These are phyloP conservation scores for Penicillium alfredii DNA, from an alignment of 495 filamentous ascomycete species.

Conservation along the genomic window DNA sequence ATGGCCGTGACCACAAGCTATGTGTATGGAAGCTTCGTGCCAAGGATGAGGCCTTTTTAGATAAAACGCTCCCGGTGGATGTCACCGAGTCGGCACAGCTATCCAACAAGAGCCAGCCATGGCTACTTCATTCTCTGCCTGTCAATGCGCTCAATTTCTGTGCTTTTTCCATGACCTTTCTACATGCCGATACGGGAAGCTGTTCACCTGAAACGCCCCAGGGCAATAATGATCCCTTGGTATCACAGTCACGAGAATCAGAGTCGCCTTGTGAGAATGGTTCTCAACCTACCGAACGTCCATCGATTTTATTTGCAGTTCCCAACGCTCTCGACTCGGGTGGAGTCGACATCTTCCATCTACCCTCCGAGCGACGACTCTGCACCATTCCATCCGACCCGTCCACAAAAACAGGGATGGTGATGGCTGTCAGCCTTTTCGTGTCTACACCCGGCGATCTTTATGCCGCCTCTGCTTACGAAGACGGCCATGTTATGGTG, in stretches of 20 bases:
- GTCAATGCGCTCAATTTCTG: conserved; percentile 97
- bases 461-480: conserved; percentile 70
- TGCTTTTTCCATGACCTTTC: conserved; percentile 59
- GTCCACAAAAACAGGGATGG: conserved; percentile 70
- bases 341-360: conserved; percentile 78
- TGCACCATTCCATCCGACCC: conserved; percentile 57
- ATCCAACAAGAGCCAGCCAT: conserved; percentile 53
- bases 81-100: conserved; percentile 18
- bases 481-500: conserved; percentile 71
- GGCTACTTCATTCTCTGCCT: conserved; percentile 74
- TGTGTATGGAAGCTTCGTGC: conserved; percentile 70
- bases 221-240: background rate
- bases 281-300: background rate
- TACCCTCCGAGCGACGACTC: conserved; percentile 65
- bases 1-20: conserved; percentile 85
- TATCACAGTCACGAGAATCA: no score
- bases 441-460: conserved; percentile 25
- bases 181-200: conserved; percentile 10
- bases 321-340: conserved; percentile 73
- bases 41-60: conserved; percentile 53
- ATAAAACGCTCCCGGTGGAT: conserved; percentile 66
- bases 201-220: background rate
- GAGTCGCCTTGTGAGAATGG: no score
- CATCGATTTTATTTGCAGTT: conserved; percentile 59
- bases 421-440: conserved; percentile 74